Conservation (phyloP, 257 asterid genomes). For the Linderniella brevidens region DNA sequence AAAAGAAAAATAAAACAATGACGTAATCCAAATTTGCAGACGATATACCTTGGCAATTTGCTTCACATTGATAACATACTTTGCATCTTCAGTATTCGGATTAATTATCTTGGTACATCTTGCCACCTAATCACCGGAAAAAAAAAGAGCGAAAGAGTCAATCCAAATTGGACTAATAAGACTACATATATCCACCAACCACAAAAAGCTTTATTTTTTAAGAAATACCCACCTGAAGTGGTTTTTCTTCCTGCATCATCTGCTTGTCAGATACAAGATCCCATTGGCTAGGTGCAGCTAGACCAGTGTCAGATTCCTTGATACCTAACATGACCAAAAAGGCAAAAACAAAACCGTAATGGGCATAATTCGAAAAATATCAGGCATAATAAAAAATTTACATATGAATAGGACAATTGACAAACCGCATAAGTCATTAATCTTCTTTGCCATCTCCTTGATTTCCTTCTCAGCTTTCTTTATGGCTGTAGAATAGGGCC, state of each 20-base stretch:
- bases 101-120: constrained; percentile 73
- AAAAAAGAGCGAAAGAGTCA: neutral
- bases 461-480: constrained; percentile 68
- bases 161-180: neutral
- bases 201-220: neutral
- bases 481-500: constrained; percentile 65
- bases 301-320: constrained; percentile 87
- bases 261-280: constrained; percentile 97
- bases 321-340: constrained; percentile 46
- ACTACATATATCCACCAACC: neutral
- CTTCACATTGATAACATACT: constrained; percentile 53
- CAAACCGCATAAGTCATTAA: constrained; percentile 68
- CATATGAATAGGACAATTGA: neutral
- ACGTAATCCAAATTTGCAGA: no score
- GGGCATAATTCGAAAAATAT: neutral
- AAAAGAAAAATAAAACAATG: no score
- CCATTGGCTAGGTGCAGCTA: constrained; percentile 99
- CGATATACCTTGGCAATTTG: constrained; percentile 51
- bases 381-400: neutral
- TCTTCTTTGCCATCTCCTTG: constrained; percentile 71
- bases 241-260: constrained; percentile 98
- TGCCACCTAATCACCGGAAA: constrained; percentile 34
- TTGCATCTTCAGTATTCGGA: constrained; percentile 69
- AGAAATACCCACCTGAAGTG: constrained; percentile 47
- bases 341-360: constrained; percentile 1